Base-by-base conservation (phyloP, 805 yeast species). In the Saturnispora diversa region DNA sequence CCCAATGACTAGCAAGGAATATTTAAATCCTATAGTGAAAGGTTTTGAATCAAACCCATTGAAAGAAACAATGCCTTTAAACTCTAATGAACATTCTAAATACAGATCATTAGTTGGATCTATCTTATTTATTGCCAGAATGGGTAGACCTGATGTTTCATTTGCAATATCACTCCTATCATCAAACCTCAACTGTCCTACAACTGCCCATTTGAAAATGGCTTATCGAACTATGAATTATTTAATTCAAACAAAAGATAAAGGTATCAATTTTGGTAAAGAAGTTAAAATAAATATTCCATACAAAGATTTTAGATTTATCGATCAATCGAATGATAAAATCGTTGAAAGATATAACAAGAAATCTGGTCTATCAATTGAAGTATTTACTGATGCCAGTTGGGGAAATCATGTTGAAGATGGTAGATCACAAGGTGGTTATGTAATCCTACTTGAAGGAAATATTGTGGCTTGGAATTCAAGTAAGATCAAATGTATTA, bases 91-190 rank as follows among this genome's bases (percentile, higher is more conserved):
- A 16, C 35, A 34, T 20, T 11, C 13, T 5, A 12, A 26, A 24
- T 45, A 32, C 17, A 21, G 44, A 25, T 25, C 31, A 26, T 17
- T 39, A 3, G 33, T 42, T 15, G 40, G 48, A 12, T 31, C 36
- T 2, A 22, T 39, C 17, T 11, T 27, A 31, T 45, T 15, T 17
- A 23, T 39, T 11, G 41, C 44, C 4, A 43, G 37, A 17, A 39
- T 45, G 12, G 44, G 40, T 15, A 36, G 42, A 24, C n/a, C 31
- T 19, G 44, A 42, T 22, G 37, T 45, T 13, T 15, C 38, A 17
- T 44, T 28, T 22, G 16, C 37, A 9, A 34, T 37, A 13, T 34
- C 34, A 10, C 5, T 30, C 3, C 15, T 40, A 17, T 40, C 44
- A 13, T 23, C 31, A 21, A 16, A 32, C 10, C 6, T 29, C 9